A percentile compares a stretch with the other conserved stretches of the same genome.
Conservation (phyloP, 1,139 yeast genomes). For the Debaryomyces subglobosus region DNA sequence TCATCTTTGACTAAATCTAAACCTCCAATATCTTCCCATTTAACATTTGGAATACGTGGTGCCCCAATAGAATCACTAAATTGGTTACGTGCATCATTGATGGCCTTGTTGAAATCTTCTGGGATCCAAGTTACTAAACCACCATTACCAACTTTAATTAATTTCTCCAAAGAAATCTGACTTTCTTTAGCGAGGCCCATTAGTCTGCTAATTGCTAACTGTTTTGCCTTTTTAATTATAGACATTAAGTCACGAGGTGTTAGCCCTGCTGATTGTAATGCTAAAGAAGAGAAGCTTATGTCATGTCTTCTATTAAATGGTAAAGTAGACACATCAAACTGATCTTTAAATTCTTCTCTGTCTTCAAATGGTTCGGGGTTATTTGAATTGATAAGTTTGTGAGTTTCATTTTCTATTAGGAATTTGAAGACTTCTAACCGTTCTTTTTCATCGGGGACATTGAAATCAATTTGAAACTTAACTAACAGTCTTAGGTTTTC, state of each 20-base stretch:
- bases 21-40: slow-evolving; percentile 96
- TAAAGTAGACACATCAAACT: slow-evolving; percentile 23
- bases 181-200: slow-evolving; percentile 25
- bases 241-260: slow-evolving; percentile 83
- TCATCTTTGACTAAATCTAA: slow-evolving; percentile 87
- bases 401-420: slow-evolving; percentile 35
- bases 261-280: slow-evolving; percentile 90
- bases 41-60: slow-evolving; percentile 91
- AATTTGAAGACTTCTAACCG: slow-evolving; percentile 64
- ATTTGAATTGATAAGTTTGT: slow-evolving; percentile 14
- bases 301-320: slow-evolving; percentile 47
- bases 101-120: slow-evolving; percentile 70
- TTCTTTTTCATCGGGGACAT: slow-evolving; percentile 80
- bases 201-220: slow-evolving; percentile 57
- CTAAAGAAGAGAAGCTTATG: slow-evolving; percentile 60
- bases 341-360: slow-evolving; percentile 22
- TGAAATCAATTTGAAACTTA: slow-evolving; percentile 75
- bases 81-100: slow-evolving; percentile 80
- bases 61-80: slow-evolving; percentile 96
- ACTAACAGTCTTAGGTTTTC: slow-evolving; percentile 67
- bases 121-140: slow-evolving; percentile 61
- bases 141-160: slow-evolving; percentile 47
- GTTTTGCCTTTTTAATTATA: slow-evolving; percentile 68
- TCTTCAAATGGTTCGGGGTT: slow-evolving; percentile 19
- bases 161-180: slow-evolving; percentile 23